A percentile compares a stretch with the other conserved stretches of the same genome.
Evolutionary conservation across 768 basidiomycete species (phyloP).

Genomic region (Lactifluus echinatus): DNA sequence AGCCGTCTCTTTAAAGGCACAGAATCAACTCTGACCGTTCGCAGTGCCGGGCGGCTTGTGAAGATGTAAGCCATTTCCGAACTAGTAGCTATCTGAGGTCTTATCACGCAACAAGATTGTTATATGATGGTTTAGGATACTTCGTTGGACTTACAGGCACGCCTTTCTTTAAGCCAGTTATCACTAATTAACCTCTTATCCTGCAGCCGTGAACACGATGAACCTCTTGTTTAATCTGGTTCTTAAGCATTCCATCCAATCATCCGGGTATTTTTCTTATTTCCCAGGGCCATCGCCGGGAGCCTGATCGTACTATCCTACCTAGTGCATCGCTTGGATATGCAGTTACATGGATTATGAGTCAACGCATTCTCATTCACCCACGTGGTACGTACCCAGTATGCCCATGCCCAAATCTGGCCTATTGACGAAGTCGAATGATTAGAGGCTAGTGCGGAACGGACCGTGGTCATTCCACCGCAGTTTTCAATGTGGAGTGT

Average conservation of each 20-base stretch:
- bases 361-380: slow-evolving; percentile 30
- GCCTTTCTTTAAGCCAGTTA: not conserved
- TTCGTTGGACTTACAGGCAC: slow-evolving; percentile 44
- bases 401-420: not conserved
- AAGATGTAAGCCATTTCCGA: slow-evolving; percentile 21
- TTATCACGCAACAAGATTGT: slow-evolving; percentile 37
- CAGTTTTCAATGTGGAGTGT: too few relatives aligned
- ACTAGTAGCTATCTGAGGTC: not conserved
- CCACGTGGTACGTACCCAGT: slow-evolving; percentile 26
- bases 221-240: slow-evolving; percentile 25
- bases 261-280: slow-evolving; percentile 10
- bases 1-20: not conserved
- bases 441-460: slow-evolving; percentile 22
- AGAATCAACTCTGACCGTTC: not conserved
- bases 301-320: not conserved
- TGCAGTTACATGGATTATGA: slow-evolving; percentile 30
- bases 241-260: slow-evolving; percentile 18
- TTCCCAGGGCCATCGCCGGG: not conserved
- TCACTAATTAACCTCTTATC: not conserved
- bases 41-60: slow-evolving; percentile 23
- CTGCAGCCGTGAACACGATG: slow-evolving; percentile 23
- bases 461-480: too few relatives aligned
- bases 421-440: not conserved
- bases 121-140: slow-evolving; percentile 60
- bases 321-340: slow-evolving; percentile 30